A percentile compares a stretch with the other conserved stretches of the same genome.
Evolutionary conservation across 139 green algal genomes (phyloP).

Genomic region (Asterochloris sp.): DNA sequence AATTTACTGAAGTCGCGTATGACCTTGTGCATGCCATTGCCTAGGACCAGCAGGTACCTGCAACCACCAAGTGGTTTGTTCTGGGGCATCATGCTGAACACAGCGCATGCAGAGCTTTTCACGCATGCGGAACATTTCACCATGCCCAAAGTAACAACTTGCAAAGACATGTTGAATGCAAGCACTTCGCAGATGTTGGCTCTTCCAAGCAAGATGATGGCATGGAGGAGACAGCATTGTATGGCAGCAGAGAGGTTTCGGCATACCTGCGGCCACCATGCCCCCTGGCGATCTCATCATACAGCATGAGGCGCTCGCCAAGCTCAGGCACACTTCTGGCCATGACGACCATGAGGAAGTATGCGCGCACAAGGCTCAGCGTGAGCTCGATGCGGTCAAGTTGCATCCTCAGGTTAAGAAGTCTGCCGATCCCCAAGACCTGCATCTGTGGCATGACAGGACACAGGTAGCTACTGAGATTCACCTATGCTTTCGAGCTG

Average conservation of each 20-base stretch:
- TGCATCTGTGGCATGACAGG: no score
- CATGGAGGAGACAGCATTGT: neutral
- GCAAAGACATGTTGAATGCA: neutral
- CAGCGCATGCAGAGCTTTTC: neutral
- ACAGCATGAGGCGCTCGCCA: neutral
- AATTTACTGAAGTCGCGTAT: neutral
- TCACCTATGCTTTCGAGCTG: no score
- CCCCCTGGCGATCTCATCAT: neutral
- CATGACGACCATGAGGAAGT: constrained; percentile 7
- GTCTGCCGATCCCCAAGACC: no score
- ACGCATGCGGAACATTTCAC: neutral
- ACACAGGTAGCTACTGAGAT: no score
- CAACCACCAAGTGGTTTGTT: no score
- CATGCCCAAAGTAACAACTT: neutral
- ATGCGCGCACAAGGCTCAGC: neutral
- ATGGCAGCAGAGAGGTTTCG: no score
- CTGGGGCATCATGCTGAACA: no score
- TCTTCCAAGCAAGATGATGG: neutral
- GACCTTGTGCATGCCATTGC: neutral
- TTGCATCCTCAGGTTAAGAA: no score
- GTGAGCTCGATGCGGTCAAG: neutral
- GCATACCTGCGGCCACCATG: no score
- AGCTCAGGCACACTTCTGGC: constrained; percentile 1
- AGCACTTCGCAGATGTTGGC: no score
- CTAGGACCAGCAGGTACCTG: neutral